Evolutionary conservation across 176 grass and related monocot genomes (phyloP).

Genomic region (Musa beccarii): DNA sequence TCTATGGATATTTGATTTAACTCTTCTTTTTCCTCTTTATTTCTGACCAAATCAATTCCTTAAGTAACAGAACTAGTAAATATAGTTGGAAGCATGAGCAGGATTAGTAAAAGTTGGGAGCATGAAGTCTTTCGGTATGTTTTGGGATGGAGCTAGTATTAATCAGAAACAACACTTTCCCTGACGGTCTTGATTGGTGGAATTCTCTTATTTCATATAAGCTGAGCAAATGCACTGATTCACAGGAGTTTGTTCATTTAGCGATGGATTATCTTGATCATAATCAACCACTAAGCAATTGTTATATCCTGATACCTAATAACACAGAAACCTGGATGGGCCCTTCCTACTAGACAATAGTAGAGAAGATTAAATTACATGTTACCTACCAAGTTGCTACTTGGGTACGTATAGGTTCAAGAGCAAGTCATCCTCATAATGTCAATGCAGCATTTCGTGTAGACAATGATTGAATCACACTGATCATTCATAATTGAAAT

Average conservation of each 20-base stretch:
- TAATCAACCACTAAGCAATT: slow-evolving; percentile 38
- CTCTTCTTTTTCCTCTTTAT: neutral
- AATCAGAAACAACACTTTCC: slow-evolving; percentile 52
- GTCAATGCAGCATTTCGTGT: slow-evolving; percentile 78
- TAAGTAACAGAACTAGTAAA: neutral
- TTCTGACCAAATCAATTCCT: neutral
- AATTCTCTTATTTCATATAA: slow-evolving; percentile 66
- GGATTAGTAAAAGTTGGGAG: neutral
- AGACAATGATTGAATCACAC: slow-evolving; percentile 32
- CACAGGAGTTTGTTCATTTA: slow-evolving; percentile 36
- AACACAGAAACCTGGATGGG: slow-evolving; percentile 89
- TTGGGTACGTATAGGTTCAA: slow-evolving; percentile 65
- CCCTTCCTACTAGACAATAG: slow-evolving; percentile 74
- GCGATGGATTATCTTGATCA: slow-evolving; percentile 16
- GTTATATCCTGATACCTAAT: slow-evolving; percentile 54
- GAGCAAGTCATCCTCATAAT: slow-evolving; percentile 42
- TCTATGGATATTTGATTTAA: neutral
- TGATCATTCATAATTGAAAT: too few species aligned
- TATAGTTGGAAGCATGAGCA: too few species aligned
- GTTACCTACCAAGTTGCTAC: slow-evolving; percentile 72
- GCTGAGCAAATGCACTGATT: slow-evolving; percentile 52
- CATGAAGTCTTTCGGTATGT: slow-evolving; percentile 34
- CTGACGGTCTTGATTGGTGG: slow-evolving; percentile 57
- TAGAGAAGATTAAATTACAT: slow-evolving; percentile 64
- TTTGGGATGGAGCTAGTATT: slow-evolving; percentile 40